Base-by-base conservation (phyloP, 2,329 filamentous ascomycete genomes). In the Pezicula radicicola region DNA sequence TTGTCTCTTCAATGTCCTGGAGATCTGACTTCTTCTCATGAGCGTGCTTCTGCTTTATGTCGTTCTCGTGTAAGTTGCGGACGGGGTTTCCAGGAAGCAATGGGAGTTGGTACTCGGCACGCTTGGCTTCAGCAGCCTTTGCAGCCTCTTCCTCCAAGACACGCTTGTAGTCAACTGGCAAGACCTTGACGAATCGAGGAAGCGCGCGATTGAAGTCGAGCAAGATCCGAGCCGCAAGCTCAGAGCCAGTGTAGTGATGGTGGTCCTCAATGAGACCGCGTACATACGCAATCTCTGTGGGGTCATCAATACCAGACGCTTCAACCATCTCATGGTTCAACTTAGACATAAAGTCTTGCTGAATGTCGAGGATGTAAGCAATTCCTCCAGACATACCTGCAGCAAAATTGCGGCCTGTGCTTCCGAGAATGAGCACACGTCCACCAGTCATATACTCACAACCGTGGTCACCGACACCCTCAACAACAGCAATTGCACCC, bases 381-480 rank as follows among this genome's bases (percentile, higher is more conserved):
- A 97, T 97, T 78, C 93, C 93, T 67, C 93, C 93, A 66, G 92
- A 97, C 93, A 97, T 97, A 79, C 93, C 93, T 55, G 93, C 93
- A 63, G 92, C 93, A 67, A 97, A 97, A 79, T 97, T 97, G 63
- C 93, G 92, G 43, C 93, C 93, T 67, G 91, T 96, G 64, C 83
- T 84, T 53, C 93, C 93, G 45, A 97, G 81, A 65, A 96, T 81
- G 58, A 97, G 76, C 47, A 97, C 80, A 67, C 92, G 90, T 68
- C 93, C 93, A 69, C 93, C 93, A 65, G 93, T 97, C 93, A 97
- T 97, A 81, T 97, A 97, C 79, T 97, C 93, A 68, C 92, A 97
- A 57, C 91, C 89, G 70, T 97, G 93, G 71, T 97, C 93, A 78
- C 93, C 93, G 59, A 96, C 83, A 74, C 93, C 93, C 73, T 97